Conservation (phyloP, 78 protist genomes). For the Cyanophora paradoxa region DNA sequence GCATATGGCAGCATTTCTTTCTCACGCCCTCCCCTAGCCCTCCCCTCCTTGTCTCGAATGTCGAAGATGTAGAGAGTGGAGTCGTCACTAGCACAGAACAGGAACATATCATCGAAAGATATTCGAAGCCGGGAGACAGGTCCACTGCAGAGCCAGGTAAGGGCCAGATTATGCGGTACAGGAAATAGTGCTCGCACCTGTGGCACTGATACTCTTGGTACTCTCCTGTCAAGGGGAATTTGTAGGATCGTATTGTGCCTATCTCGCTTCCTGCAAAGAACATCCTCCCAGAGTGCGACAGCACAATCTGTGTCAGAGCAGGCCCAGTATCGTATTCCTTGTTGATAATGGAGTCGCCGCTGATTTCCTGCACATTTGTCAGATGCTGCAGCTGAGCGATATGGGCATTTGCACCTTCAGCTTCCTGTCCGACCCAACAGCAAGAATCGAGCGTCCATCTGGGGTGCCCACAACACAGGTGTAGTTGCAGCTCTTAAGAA, state of each 20-base stretch:
- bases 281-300: conserved; percentile 30
- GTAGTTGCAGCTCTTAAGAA: conserved; percentile 38
- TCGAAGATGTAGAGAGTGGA: conserved; percentile 34
- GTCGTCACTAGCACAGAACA: conserved; percentile 46
- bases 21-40: conserved; percentile 17
- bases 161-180: too few species aligned
- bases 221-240: conserved; percentile 33
- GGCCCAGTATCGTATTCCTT: not conserved
- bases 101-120: conserved; percentile 31
- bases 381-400: too few species aligned
- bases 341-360: not conserved
- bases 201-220: not conserved
- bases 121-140: conserved; percentile 10
- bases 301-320: conserved; percentile 21
- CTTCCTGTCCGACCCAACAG: conserved; percentile 47
- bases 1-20: conserved; percentile 32
- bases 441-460: conserved; percentile 7
- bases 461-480: conserved; percentile 3
- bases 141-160: too few species aligned
- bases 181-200: not conserved
- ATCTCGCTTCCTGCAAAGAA: conserved; percentile 36
- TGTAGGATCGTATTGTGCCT: conserved; percentile 34
- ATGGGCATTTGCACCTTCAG: too few species aligned
- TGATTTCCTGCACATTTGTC: not conserved
- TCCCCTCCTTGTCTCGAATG: conserved; percentile 31